A percentile compares a stretch with the other conserved stretches of the same genome.
Conservation (phyloP, 2,329 filamentous ascomycete species). For the Monilinia fructigena region DNA sequence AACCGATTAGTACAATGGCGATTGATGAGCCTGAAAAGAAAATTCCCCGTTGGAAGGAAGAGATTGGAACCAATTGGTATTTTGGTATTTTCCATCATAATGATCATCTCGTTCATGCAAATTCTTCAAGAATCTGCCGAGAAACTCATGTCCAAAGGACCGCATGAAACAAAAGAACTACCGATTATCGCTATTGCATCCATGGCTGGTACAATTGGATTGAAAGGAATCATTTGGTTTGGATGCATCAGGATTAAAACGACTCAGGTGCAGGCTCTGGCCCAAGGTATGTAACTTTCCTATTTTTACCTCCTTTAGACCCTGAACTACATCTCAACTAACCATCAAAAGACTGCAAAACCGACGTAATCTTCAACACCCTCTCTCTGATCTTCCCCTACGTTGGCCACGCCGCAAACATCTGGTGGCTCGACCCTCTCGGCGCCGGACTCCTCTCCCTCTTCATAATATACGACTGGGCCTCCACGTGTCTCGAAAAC, state of each 20-base stretch:
- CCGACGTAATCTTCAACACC: conserved; percentile 61
- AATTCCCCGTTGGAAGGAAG: conserved; percentile 55
- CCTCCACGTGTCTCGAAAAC: conserved; percentile 57
- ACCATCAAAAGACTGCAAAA: conserved; percentile 52
- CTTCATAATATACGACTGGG: conserved; percentile 68
- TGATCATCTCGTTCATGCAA: conserved; percentile 61
- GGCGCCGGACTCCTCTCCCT: conserved; percentile 60
- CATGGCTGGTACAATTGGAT: conserved; percentile 53
- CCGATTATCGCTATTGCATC: conserved; percentile 53
- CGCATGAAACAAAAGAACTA: conserved; percentile 47
- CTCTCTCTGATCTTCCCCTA: conserved; percentile 59
- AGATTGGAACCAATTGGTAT: conserved; percentile 59
- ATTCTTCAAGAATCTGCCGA: conserved; percentile 57
- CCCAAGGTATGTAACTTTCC: conserved; percentile 43
- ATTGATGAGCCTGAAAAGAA: conserved; percentile 48
- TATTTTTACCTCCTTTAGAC: too few species aligned
- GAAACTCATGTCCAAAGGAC: conserved; percentile 49
- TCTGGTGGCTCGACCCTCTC: conserved; percentile 64
- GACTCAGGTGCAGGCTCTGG: conserved; percentile 59
- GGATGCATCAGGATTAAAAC: conserved; percentile 57
- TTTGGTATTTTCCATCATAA: conserved; percentile 59
- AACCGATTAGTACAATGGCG: conserved; percentile 58
- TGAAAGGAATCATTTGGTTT: conserved; percentile 59
- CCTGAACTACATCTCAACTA: background rate
- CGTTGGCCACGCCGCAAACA: conserved; percentile 52